Conservation (phyloP, 108 stramenopile species). For the Cyclotella cryptica region DNA sequence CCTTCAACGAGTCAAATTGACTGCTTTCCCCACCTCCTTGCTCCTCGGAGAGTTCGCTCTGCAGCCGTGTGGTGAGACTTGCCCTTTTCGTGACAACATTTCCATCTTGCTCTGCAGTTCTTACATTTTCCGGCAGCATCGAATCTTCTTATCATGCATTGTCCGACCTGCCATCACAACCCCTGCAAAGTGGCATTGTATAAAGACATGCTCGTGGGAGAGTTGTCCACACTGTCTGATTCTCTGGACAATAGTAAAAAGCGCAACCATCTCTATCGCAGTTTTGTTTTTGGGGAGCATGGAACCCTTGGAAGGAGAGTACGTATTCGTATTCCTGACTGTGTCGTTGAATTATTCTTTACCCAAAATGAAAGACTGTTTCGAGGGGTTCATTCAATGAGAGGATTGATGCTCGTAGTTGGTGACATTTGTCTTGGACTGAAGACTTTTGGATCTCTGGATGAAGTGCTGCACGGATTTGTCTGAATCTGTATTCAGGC, state of each 20-base stretch:
- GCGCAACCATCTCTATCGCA: neutral
- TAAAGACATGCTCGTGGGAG: neutral
- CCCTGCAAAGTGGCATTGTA: neutral
- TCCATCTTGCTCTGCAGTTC: no score
- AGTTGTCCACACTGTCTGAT: neutral
- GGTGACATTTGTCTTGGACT: constrained; percentile 19
- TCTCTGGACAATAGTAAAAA: neutral
- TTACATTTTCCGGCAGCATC: no score
- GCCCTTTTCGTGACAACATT: no score
- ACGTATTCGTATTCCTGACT: neutral
- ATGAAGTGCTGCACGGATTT: constrained; percentile 24
- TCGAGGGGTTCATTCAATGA: no score
- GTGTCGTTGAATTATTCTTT: neutral
- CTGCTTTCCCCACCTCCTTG: no score
- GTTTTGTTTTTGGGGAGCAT: neutral
- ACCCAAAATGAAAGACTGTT: no score
- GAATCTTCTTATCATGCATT: neutral
- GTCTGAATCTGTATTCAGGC: neutral
- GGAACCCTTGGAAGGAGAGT: neutral
- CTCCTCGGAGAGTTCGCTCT: no score
- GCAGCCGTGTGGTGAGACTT: no score
- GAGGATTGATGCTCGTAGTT: neutral
- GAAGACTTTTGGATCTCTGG: neutral
- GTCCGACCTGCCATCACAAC: neutral
- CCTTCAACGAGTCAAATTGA: no score